Evolutionary conservation across 2,329 filamentous ascomycete species (phyloP), one percentile per base, ranked within the genome.

Genomic region (Penicillium freii): DNA sequence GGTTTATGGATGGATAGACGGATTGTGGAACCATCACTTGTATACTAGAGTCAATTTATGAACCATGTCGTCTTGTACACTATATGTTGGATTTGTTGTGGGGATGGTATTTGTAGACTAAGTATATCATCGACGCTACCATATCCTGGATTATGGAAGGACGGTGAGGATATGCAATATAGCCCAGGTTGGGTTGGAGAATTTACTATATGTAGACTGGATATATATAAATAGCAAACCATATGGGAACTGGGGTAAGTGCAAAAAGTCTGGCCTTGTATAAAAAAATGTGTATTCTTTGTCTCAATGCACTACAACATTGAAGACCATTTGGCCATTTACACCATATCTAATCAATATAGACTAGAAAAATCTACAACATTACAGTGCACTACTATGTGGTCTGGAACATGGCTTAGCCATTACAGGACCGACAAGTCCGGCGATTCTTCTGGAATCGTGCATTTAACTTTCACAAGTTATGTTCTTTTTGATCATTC

Each of bases 401-500:
- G 33, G 29, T 50, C 29, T 19, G 31, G 44, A 54, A 55, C 36
- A 49, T 38, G 51, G 21, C 44, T 40, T 54, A 34, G 49, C 46
- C 51, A 51, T 51, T 54, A 58, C 55, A 58, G 51, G 46, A 58
- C 62, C 46, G 53, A 47, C 49, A 57, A 57, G 54, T 53, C 54
- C 54, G 25, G 33, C 34, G 44, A 52, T 52, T 47, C 51, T 57
- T 60, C 47, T 48, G 54, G 59, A 62, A 63, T 62, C 61, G 57
- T 67, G 62, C 54, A 62, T 66, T 52, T 52, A 40, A 57, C 50
- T 42, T 54, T 39, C 51, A 47, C 65, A 66, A 68, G 64, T 61
- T 67, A 66, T 66, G 66, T 67, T 65, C 64, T 69, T 71, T 70
- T 67, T 69, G 62, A 70, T 67, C 70, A 73, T 75, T 75, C 71